Base-by-base conservation (phyloP, 176 grass and related monocot genomes). In the Eleusine coracana region DNA sequence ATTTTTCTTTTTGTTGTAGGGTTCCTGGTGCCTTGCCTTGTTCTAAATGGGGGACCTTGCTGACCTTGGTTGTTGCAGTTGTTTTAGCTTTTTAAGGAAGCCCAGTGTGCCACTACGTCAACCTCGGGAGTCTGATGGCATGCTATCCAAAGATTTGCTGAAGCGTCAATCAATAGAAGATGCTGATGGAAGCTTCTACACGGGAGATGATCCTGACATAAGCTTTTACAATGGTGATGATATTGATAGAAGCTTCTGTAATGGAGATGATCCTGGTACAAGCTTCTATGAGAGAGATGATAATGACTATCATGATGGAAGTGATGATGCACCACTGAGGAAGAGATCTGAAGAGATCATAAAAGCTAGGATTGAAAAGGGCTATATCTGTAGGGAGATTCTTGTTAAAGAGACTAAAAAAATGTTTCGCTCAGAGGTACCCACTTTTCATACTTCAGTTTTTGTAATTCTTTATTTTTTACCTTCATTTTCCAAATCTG, bases 271-370 rank as follows among this genome's bases (percentile, higher is more conserved):
- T 74, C 52, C 78, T 39, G 25, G 86, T 38, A 75, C 73, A 42
- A 92, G 87, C 42, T 94, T 94, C 73, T 90, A 89, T 15, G 86
- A 90, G 52, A 82, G 87, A 20, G 84, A 81, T 25, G 83, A 60
- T 83, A 44, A 18, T 41, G 84, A 83, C 13, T 85, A 85, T 73
- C 72, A 25, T 28, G 66, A 87, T 20, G 88, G 80, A n/a, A 77
- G 75, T 50, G 95, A 89, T 0, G 75, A 71, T n/a, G 85, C 25
- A 17, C 73, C 85, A 1, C 67, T 61, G 3, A 64, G 67, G 28
- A 94, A 88, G 78, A 89, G 27, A 28, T 94, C 84, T 9, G 95
- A 97, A 62, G 92, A 97, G 68, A 89, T 92, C 39, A 76, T 97
- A 13, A 70, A 74, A 40, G 48, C 70, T 72, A 86, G 92, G 69